A percentile compares a stretch with the other conserved stretches of the same genome.
These are phyloP conservation scores for Hyphodiscus hymeniophilus DNA, from an alignment of 495 filamentous ascomycete species.

Conservation along the genomic window DNA sequence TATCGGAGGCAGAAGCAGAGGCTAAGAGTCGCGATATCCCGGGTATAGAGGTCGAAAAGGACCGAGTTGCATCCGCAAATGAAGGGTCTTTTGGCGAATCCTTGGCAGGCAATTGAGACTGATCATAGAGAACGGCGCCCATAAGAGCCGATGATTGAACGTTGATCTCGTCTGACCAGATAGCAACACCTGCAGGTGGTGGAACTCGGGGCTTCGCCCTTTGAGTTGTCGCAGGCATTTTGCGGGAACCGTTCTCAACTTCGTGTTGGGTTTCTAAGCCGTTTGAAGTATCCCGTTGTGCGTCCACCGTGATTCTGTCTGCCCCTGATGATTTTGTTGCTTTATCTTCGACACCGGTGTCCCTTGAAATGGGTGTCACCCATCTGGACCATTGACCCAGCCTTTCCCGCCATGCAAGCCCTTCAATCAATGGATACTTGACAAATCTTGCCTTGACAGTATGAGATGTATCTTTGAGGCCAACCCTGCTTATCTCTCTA, in stretches of 20 bases:
- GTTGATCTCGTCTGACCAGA: not conserved
- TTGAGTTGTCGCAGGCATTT: not conserved
- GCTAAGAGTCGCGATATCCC: not conserved
- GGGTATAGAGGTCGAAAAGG: not conserved
- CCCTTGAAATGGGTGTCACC: conserved; percentile 11
- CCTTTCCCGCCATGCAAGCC: conserved; percentile 36
- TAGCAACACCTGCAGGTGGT: not conserved
- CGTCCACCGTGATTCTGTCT: not conserved
- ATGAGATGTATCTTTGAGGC: not conserved
- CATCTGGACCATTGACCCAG: conserved; percentile 33
- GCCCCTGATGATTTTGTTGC: not conserved
- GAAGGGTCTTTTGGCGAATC: not conserved
- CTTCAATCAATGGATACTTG: not conserved
- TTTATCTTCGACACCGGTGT: too few relatives aligned
- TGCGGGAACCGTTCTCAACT: not conserved
- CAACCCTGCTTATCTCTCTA: conserved; percentile 2
- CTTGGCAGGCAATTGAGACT: not conserved
- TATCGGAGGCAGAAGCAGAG: not conserved
- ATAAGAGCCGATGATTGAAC: conserved; percentile 13
- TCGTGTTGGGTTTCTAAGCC: not conserved
- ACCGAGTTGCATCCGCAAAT: not conserved
- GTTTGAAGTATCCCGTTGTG: not conserved
- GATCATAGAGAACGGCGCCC: conserved; percentile 7
- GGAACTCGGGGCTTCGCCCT: not conserved
- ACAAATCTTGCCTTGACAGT: conserved; percentile 2